These are phyloP conservation scores for Atkinsonella hypoxylon DNA, from an alignment of 2,329 filamentous ascomycete genomes.

Conservation along the genomic window DNA sequence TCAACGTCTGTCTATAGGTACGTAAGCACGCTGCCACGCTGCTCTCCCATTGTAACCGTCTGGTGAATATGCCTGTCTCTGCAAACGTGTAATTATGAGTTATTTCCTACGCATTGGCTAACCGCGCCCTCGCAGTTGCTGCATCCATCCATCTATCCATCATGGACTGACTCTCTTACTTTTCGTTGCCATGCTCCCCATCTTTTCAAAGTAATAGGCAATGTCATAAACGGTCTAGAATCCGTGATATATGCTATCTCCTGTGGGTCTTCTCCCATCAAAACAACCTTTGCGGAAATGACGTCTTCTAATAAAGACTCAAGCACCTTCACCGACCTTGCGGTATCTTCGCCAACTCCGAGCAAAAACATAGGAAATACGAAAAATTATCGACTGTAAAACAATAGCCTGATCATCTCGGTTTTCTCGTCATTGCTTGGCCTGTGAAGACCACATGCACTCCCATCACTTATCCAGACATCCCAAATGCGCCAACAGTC, in stretches of 20 bases:
- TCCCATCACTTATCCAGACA: slow-evolving; percentile 1
- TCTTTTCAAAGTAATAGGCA: too few relatives aligned
- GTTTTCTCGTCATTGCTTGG: neutral
- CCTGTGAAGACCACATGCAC: neutral
- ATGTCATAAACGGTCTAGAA: neutral
- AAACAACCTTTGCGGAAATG: too few relatives aligned
- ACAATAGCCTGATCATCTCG: neutral
- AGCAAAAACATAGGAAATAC: neutral
- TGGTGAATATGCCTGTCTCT: neutral
- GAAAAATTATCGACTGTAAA: too few relatives aligned
- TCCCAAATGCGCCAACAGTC: slow-evolving; percentile 2
- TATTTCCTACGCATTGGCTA: too few relatives aligned
- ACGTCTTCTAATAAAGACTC: slow-evolving; percentile 1
- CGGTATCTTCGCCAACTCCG: neutral
- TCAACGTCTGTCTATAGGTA: too few relatives aligned
- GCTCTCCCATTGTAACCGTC: neutral
- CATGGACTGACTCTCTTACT: neutral
- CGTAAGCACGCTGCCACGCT: too few relatives aligned
- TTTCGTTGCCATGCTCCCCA: neutral
- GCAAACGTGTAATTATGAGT: neutral
- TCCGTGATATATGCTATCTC: too few relatives aligned
- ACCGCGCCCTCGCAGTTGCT: too few relatives aligned
- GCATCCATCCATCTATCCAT: too few relatives aligned
- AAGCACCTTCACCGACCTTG: neutral
- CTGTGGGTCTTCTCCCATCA: too few relatives aligned